Evolutionary conservation across 2,329 filamentous ascomycete species (phyloP).

Genomic region (Xylaria sp.): DNA sequence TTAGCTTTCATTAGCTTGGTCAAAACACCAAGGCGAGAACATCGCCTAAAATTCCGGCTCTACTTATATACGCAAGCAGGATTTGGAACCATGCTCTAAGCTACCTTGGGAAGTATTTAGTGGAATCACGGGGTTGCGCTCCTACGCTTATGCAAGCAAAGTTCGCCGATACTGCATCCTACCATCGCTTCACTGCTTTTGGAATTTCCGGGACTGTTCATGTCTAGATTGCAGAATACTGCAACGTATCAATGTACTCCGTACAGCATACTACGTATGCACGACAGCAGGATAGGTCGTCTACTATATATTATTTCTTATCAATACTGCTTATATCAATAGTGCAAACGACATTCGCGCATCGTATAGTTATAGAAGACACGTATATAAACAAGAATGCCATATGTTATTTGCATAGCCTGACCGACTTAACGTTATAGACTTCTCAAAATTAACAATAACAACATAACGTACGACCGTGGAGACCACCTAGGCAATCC

Average conservation of each 20-base stretch:
- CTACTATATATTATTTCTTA: neutral
- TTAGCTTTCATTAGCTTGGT: constrained; percentile 6
- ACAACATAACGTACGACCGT: neutral
- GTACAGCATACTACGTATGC: neutral
- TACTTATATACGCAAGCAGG: neutral
- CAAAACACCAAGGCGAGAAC: neutral
- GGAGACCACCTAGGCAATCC: neutral
- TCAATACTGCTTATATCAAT: neutral
- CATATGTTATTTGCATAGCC: neutral
- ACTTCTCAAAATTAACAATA: neutral
- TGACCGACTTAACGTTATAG: neutral
- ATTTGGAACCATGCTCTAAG: neutral
- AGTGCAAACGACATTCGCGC: neutral
- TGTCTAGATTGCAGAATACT: neutral
- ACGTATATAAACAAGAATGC: neutral
- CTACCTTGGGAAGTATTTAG: neutral
- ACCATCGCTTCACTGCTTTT: neutral
- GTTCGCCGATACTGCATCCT: neutral
- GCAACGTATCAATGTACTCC: neutral
- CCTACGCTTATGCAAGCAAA: neutral
- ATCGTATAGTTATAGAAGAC: neutral
- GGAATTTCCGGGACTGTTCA: neutral
- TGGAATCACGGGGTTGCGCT: neutral
- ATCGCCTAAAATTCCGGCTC: neutral
- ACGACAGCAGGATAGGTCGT: neutral